Evolutionary conservation across 2,329 filamentous ascomycete species (phyloP).

Genomic region (Zymoseptoria crescenta): DNA sequence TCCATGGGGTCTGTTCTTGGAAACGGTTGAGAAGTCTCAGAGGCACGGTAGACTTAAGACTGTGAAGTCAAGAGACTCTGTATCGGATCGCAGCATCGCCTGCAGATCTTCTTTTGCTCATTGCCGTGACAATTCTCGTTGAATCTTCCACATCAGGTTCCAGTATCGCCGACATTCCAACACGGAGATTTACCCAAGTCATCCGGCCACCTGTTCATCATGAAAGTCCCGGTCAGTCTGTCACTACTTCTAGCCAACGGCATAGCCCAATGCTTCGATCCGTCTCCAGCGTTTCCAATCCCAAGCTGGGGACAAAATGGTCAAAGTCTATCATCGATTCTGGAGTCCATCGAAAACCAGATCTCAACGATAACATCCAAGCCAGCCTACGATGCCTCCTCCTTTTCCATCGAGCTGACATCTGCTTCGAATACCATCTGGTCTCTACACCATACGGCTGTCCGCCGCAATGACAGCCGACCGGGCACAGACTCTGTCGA

Average conservation of each 20-base stretch:
- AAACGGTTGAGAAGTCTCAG: background rate
- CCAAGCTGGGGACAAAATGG: conserved; percentile 21
- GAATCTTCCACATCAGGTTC: no score
- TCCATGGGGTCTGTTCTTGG: background rate
- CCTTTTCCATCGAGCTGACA: conserved; percentile 32
- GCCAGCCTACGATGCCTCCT: conserved; percentile 23
- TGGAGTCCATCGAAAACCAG: conserved; percentile 20
- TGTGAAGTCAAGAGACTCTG: no score
- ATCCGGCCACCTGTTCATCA: background rate
- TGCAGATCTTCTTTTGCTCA: background rate
- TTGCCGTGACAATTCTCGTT: no score
- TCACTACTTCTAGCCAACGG: background rate
- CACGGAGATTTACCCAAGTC: background rate
- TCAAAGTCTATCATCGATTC: conserved; percentile 12
- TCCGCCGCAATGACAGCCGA: conserved; percentile 26
- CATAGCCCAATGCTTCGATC: conserved; percentile 22
- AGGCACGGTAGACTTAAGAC: no score
- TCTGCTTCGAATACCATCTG: conserved; percentile 30
- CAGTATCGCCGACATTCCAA: background rate
- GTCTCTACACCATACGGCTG: conserved; percentile 31
- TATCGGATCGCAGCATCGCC: no score
- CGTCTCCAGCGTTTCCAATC: conserved; percentile 25
- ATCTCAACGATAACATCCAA: conserved; percentile 20
- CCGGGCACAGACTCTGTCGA: conserved; percentile 29
- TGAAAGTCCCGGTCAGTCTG: background rate